A percentile compares a stretch with the other conserved stretches of the same genome.
Conservation (phyloP, 1,284 basidiomycete species). For the Rhodofomes roseus region DNA sequence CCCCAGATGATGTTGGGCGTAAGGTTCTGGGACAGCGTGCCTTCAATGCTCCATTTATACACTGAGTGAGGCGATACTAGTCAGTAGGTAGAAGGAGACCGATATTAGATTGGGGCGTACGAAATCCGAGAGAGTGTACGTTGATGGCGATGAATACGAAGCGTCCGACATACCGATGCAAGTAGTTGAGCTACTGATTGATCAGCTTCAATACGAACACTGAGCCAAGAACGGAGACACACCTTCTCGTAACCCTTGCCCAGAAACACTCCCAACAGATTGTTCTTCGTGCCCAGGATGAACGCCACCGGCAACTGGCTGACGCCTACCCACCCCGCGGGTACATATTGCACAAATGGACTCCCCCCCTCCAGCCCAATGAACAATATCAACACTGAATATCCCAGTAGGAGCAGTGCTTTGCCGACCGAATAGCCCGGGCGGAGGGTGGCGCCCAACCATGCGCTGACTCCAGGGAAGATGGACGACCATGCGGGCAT, state of each 20-base stretch:
- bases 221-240: conserved; percentile 10
- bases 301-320: conserved; percentile 73
- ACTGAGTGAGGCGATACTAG: conserved; percentile 36
- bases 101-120: conserved; percentile 37
- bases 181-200: conserved; percentile 57
- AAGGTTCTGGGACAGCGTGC: conserved; percentile 37
- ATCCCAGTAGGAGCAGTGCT: conserved; percentile 41
- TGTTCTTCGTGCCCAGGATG: conserved; percentile 72
- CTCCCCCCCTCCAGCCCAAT: conserved; percentile 49
- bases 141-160: conserved; percentile 63
- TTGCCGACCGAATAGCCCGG: conserved; percentile 34
- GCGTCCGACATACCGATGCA: conserved; percentile 73
- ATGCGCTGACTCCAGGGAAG: conserved; percentile 24
- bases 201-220: neutral
- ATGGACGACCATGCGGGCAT: conserved; percentile 30
- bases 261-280: conserved; percentile 54
- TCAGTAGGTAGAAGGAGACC: neutral
- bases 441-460: conserved; percentile 39
- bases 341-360: conserved; percentile 46
- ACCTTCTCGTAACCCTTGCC: conserved; percentile 76
- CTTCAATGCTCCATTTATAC: conserved; percentile 52
- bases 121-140: conserved; percentile 59
- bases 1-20: conserved; percentile 42
- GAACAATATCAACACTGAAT: conserved; percentile 45
- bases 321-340: conserved; percentile 59